Conservation (phyloP, 169 alveolate species). For the Ichthyophthirius multifiliis region DNA sequence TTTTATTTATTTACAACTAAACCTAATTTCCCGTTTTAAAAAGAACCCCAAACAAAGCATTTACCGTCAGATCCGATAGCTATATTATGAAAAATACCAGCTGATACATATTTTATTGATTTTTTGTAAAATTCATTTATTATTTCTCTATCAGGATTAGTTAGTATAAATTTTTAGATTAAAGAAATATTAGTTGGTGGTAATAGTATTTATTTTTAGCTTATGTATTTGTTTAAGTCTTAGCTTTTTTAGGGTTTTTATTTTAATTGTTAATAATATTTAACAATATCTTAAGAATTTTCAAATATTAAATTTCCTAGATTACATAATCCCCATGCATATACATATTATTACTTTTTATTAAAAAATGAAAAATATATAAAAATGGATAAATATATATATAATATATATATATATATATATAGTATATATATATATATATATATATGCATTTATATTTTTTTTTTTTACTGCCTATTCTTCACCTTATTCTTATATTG, state of each 20-base stretch:
- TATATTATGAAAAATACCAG: not conserved
- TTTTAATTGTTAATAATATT: not conserved
- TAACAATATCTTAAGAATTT: not conserved
- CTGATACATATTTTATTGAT: not conserved
- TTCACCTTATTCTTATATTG: no score
- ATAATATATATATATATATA: not conserved
- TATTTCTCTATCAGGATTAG: no score
- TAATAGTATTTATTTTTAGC: no score
- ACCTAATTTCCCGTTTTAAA: not conserved
- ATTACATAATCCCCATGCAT: slow-evolving; percentile 17
- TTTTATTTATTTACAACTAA: no score
- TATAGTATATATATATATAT: not conserved
- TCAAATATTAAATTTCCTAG: not conserved
- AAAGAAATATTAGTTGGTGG: no score
- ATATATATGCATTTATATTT: not conserved
- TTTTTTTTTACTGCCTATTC: not conserved
- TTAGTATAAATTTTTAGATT: no score
- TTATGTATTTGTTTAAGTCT: no score
- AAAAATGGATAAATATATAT: no score
- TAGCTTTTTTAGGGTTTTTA: no score
- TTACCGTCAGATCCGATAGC: not conserved
- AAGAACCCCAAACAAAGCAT: not conserved
- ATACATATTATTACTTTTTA: not conserved
- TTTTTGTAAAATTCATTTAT: no score
- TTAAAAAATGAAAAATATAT: not conserved